These are phyloP conservation scores for Umbelopsis sp. DNA, from an alignment of 192 early-diverging fungal genomes.

Conservation along the genomic window DNA sequence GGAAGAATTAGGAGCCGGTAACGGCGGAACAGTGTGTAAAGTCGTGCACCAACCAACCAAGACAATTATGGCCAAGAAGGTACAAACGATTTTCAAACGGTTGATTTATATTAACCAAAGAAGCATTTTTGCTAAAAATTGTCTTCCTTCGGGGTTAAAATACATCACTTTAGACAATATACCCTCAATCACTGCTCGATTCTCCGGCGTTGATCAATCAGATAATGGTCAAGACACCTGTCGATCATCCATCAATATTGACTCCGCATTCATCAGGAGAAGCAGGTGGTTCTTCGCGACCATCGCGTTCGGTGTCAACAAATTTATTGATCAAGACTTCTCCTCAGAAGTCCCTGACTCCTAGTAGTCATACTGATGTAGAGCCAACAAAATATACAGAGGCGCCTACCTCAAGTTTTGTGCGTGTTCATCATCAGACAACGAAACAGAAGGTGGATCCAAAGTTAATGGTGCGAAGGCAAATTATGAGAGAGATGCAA, in stretches of 20 bases:
- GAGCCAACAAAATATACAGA: slow-evolving; percentile 13
- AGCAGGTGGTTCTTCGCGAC: background rate
- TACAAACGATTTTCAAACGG: slow-evolving; percentile 30
- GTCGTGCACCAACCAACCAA: slow-evolving; percentile 87
- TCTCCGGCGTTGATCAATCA: slow-evolving; percentile 24
- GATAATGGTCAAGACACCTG: slow-evolving; percentile 11
- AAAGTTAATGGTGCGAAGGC: slow-evolving; percentile 70
- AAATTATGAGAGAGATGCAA: slow-evolving; percentile 92
- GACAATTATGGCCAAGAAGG: slow-evolving; percentile 94
- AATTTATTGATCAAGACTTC: background rate
- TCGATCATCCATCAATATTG: background rate
- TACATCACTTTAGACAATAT: slow-evolving; percentile 24
- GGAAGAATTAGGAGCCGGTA: slow-evolving; percentile 88
- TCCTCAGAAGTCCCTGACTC: slow-evolving; percentile 8
- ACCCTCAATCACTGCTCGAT: slow-evolving; percentile 30
- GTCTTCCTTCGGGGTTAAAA: slow-evolving; percentile 8
- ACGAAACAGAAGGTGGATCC: slow-evolving; percentile 34
- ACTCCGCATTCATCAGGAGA: slow-evolving; percentile 5
- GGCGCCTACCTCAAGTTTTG: background rate
- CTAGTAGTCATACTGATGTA: slow-evolving; percentile 4
- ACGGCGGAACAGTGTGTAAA: slow-evolving; percentile 88
- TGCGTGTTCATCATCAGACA: background rate
- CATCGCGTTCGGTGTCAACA: slow-evolving; percentile 2
- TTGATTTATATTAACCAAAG: slow-evolving; percentile 18
- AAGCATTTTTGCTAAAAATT: background rate